Conservation (phyloP, 2,329 filamentous ascomycete genomes). For the Penicillium sp. region DNA sequence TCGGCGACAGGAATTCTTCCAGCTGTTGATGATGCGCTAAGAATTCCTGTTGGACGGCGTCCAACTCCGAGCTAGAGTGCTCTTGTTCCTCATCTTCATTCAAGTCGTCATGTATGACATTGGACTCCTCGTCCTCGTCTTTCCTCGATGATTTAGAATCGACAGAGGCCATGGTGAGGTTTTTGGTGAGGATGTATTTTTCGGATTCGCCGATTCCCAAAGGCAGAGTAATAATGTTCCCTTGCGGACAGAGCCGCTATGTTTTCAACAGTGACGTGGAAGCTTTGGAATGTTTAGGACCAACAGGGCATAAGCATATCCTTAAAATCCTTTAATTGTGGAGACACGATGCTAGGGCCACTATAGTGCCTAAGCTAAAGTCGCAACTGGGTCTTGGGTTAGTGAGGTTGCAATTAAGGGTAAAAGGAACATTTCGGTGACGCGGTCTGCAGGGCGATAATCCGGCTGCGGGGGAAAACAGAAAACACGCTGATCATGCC, state of each 20-base stretch:
- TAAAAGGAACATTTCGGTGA: slow-evolving; percentile 20
- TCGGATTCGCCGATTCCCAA: not conserved
- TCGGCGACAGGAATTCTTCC: slow-evolving; percentile 44
- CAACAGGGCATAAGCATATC: slow-evolving; percentile 12
- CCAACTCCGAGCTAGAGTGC: slow-evolving; percentile 29
- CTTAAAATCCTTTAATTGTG: slow-evolving; percentile 14
- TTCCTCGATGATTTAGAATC: slow-evolving; percentile 25
- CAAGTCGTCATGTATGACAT: slow-evolving; percentile 29
- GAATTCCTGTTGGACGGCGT: slow-evolving; percentile 31
- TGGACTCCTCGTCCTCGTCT: slow-evolving; percentile 31
- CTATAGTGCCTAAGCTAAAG: not conserved
- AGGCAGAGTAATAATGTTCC: not conserved
- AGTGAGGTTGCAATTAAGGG: slow-evolving; percentile 21
- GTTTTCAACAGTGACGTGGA: slow-evolving; percentile 18
- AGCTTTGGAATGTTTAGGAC: slow-evolving; percentile 13
- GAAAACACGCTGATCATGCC: slow-evolving; percentile 27
- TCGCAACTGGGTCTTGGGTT: slow-evolving; percentile 10
- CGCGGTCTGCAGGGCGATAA: slow-evolving; percentile 22
- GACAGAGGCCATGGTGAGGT: slow-evolving; percentile 26
- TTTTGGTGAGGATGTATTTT: not conserved
- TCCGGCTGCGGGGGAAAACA: slow-evolving; percentile 11
- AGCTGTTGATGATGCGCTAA: slow-evolving; percentile 37
- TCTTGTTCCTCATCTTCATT: slow-evolving; percentile 40
- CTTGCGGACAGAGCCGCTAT: slow-evolving; percentile 14
- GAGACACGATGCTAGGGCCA: slow-evolving; percentile 4